These are phyloP conservation scores for Angophora floribunda DNA, from an alignment of 345 rosid species.

Conservation along the genomic window DNA sequence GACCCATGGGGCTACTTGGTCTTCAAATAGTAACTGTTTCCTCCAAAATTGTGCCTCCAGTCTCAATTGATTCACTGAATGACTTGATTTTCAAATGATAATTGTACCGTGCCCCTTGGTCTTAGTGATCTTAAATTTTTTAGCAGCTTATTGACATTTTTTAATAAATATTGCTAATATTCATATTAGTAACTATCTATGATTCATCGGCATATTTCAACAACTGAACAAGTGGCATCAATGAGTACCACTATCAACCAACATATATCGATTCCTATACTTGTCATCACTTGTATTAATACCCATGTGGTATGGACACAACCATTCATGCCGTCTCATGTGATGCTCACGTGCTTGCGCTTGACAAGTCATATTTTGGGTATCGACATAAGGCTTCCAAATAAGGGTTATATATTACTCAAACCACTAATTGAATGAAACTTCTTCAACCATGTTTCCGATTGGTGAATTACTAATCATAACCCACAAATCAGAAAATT, in stretches of 20 bases:
- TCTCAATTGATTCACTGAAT: not conserved
- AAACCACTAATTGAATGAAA: not conserved
- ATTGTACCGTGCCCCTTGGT: not conserved
- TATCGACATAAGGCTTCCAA: rapidly evolving
- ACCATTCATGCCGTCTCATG: not conserved
- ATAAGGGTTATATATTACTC: not conserved
- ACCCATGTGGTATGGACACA: not conserved
- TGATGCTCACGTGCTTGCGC: not conserved
- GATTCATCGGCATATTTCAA: no score
- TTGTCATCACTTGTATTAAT: not conserved
- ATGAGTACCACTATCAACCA: no score
- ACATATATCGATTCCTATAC: not conserved
- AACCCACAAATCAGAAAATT: not conserved
- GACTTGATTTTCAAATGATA: not conserved
- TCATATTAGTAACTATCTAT: not conserved
- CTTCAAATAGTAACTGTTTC: rapidly evolving
- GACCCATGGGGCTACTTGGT: not conserved
- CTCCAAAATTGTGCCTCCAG: not conserved
- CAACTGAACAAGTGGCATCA: rapidly evolving
- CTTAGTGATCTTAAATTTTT: no score
- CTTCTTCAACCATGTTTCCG: not conserved
- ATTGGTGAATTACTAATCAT: not conserved
- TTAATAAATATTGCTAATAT: no score
- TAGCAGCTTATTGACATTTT: not conserved
- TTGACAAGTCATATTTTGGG: not conserved